phyloP scores from a whole-genome alignment of 2,329 filamentous ascomycete species.

The Alternaria triticina region DNA sequence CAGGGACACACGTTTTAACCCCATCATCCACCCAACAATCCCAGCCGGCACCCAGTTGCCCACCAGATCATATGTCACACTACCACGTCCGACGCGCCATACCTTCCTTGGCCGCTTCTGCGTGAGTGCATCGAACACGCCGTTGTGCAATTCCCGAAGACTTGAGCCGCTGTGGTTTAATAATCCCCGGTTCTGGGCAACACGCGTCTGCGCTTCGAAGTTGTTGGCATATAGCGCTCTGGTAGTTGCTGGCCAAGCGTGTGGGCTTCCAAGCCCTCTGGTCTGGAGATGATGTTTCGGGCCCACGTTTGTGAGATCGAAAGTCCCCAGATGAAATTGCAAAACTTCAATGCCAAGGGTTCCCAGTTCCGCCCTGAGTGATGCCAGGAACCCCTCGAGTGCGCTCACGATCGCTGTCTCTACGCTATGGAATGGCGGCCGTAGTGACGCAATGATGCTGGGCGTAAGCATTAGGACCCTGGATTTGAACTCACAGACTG shows the following conservation, averaged over 20 bases:
- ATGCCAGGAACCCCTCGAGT: constrained; percentile 83
- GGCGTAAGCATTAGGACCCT: constrained; percentile 79
- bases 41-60: constrained; percentile 78
- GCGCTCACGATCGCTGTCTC: constrained; percentile 87
- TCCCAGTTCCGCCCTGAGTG: constrained; percentile 78
- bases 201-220: constrained; percentile 46
- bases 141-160: constrained; percentile 79
- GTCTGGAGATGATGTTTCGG: constrained; percentile 50
- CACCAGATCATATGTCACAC: constrained; percentile 82
- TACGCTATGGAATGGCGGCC: constrained; percentile 80
- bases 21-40: constrained; percentile 93
- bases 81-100: constrained; percentile 83
- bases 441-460: constrained; percentile 78
- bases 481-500: constrained; percentile 62
- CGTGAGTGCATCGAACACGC: constrained; percentile 88
- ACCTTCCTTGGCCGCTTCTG: constrained; percentile 65
- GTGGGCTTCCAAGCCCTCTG: constrained; percentile 39
- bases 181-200: constrained; percentile 59
- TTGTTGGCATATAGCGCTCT: constrained; percentile 47
- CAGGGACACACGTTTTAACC: constrained; percentile 65
- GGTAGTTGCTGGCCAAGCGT: constrained; percentile 47
- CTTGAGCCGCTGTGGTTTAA: constrained; percentile 68
- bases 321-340: constrained; percentile 88
- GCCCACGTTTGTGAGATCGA: constrained; percentile 76
- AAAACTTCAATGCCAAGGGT: constrained; percentile 79